Evolutionary conservation across 1,284 basidiomycete species (phyloP), one percentile per base, ranked within the genome.

Genomic region (Coriolopsis trogii): DNA sequence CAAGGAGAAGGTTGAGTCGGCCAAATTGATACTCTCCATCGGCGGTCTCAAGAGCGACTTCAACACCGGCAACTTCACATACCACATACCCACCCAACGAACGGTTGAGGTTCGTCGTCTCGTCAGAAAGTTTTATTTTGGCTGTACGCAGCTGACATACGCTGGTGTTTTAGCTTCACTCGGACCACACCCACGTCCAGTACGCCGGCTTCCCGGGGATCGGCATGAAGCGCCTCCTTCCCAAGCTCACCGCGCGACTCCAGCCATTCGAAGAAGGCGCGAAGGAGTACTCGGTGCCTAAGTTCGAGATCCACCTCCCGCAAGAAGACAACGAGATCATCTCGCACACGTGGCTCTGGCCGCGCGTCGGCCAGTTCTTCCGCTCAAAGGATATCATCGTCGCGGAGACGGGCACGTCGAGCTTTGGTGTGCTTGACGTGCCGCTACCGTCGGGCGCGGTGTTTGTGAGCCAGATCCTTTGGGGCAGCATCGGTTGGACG

Each of bases 401-500:
- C 42, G 84, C 89, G 0, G 93, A 96, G 72, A 95, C 93, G 59
- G 93, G 87, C 73, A 69, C 67, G n/a, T 69, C 67, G 20, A 66
- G 58, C 53, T 63, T 67, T 25, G 65, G 67, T 34, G 85, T 70
- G n/a, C 68, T 93, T 29, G 89, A 92, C 55, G 78, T 92, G 16
- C 81, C 86, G 1, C 70, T 95, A 18, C 94, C 94, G 0, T 74
- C 81, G 20, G 76, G 81, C 38, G 73, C 84, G 0, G 69, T 83
- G 2, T 84, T 89, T 53, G 64, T 93, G 34, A 82, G 80, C 54
- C 94, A 95, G 71, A 81, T 94, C 34, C 70, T 95, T 4, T 95
- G 89, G 84, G 91, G 91, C 31, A 87, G 84, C 48, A 96, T 95
- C 60, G 93, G 93, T 0, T 95, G 87, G 86, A 84, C 88, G 15